Base-by-base conservation (phyloP, 495 filamentous ascomycete genomes). In the Podospora pseudocomata region DNA sequence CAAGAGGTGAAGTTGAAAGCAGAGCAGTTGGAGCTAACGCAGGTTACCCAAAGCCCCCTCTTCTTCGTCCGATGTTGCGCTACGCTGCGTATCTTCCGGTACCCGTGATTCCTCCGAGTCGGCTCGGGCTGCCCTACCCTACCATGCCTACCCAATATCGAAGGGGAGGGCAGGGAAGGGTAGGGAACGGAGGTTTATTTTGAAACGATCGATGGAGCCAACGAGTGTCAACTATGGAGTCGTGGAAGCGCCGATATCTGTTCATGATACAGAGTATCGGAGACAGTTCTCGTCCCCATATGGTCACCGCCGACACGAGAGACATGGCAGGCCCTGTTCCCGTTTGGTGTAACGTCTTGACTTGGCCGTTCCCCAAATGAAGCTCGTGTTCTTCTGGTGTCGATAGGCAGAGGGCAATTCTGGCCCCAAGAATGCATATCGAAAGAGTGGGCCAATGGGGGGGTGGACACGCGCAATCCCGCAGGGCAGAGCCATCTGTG, bases 371-470 rank as follows among this genome's bases (percentile, higher is more conserved):
- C 7, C 9, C 16, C 32, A 63, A 32, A 63, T 39, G 61, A 59
- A 60, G 56, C 68, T 70, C 68, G 68, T 70, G 68, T 70, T 70
- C 62, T 58, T 58, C 20, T 19, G 60, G 56, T 30, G 54, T 5
- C 32, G 66, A 67, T 70, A 62, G 61, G 26, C 56, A 9, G 56
- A 49, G 57, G 15, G 30, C 62, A 57, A 28, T 23, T 53, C 64
- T 61, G 54, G 55, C 28, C 20, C 15, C 56, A 27, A 57, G 63
- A 59, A 63, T 34, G n/a, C 18, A 55, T 20, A 20, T 54, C 32
- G 23, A 60, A 55, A 13, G 32, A 18, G 55, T 63, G 53, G 34
- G 26, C 72, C 72, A 74, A 74, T 74, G 64, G n/a, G 49, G 13
- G 26, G 28, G 11, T 56, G 53, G 44, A 5, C 49, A 30, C 53